phyloP scores from a whole-genome alignment of 164 flowering plant species.

The Magnolia changhungtana region DNA sequence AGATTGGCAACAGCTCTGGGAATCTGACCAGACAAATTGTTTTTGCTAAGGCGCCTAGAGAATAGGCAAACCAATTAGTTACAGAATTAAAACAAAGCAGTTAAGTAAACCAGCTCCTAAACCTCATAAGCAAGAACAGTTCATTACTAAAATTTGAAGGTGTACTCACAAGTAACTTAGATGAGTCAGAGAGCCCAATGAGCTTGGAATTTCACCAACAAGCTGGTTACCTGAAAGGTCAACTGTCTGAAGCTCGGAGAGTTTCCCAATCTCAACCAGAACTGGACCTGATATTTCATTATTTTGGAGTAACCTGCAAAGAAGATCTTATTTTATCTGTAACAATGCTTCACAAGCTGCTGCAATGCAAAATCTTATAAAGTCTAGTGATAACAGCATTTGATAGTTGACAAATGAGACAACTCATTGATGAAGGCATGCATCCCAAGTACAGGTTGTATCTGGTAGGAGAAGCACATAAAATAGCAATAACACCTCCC shows the following conservation, averaged over 20 bases:
- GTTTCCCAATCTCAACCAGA: constrained; percentile 80
- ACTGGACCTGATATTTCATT: constrained; percentile 71
- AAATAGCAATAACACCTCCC: not conserved
- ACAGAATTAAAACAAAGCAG: constrained; percentile 3
- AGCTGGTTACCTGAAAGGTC: constrained; percentile 87
- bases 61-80: constrained; percentile 16
- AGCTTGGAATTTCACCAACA: constrained; percentile 73
- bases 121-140: not conserved
- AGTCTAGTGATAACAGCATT: not conserved
- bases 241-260: constrained; percentile 66
- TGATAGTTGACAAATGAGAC: not conserved
- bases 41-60: constrained; percentile 79
- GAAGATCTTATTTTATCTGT: not conserved
- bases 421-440: not conserved
- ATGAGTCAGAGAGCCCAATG: constrained; percentile 64
- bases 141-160: constrained; percentile 1
- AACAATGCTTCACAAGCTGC: not conserved
- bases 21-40: constrained; percentile 71
- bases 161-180: constrained; percentile 80
- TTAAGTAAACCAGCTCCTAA: not conserved
- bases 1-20: constrained; percentile 73
- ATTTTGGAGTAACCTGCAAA: constrained; percentile 77
- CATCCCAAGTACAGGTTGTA: not conserved
- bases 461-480: not conserved
- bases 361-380: not conserved